Base-by-base conservation (phyloP, 331 rosid species). In the Quercus tomentella region DNA sequence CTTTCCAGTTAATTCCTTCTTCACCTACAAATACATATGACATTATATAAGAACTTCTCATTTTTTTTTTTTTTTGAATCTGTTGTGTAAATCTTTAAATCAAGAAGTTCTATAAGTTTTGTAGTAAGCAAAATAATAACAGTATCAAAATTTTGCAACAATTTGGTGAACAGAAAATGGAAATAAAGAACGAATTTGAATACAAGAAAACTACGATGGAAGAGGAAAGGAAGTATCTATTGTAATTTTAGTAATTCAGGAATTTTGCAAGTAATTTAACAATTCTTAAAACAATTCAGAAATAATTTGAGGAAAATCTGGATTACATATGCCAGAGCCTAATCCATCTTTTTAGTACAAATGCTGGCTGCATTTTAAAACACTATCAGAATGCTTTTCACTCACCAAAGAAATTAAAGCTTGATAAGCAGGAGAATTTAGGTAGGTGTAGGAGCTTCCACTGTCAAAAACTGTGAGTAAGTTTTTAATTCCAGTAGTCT, bases 361-460 rank as follows among this genome's bases (percentile, higher is more conserved):
- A 76, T 65, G 77, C 12, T 22, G 23, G 23, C 21, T 5, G 25
- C 72, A 30, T 66, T 17, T 57, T 49, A n/a, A 71, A 72, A 81
- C 75, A 58, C 33, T 74, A 69, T 41, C 70, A 63, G 30, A 56
- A 70, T 79, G 61, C 35, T 71, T 67, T 66, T 65, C 43, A 87
- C 96, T 89, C 12, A 93, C 99, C 98, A 85, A 88, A 56, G 78
- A 75, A 75, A 84, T 66, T 61, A 93, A 56, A 77, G 82, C 84
- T 81, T 91, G 86, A 78, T 93, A 93, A 73, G 92, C 84, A 41
- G 81, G 82, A 62, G 94, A 85, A 82, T 84, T 89, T 79, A 95
- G 84, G 80, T 91, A 95, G 30, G 98, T 91, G 88, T 93, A 91
- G 70, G 99, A 84, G 83, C 94, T 86, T 21, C 96, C 99, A 31